These are phyloP conservation scores for Lodderomyces margitis DNA, from an alignment of 1,139 yeast genomes.

Conservation along the genomic window DNA sequence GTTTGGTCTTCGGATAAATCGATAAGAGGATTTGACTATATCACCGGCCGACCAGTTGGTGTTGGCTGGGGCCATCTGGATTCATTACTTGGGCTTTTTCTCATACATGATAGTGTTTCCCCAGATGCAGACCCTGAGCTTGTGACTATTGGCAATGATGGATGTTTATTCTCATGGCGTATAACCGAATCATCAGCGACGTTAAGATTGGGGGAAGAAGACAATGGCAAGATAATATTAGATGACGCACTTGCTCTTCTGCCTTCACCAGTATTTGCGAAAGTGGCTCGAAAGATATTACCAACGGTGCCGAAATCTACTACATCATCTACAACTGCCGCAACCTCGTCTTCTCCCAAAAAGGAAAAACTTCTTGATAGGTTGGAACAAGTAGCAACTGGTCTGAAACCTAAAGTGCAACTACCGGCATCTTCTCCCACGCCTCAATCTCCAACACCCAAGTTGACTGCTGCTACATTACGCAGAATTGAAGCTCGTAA, in stretches of 20 bases:
- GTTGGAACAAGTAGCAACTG: background rate
- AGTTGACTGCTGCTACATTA: slow-evolving; percentile 30
- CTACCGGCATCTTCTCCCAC: slow-evolving; percentile 6
- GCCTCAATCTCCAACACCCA: slow-evolving; percentile 14
- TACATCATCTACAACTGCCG: background rate
- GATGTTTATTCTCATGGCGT: slow-evolving; percentile 53
- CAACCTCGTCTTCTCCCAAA: slow-evolving; percentile 5
- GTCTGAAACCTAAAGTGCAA: background rate
- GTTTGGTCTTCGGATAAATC: slow-evolving; percentile 56
- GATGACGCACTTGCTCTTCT: background rate
- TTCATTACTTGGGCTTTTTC: slow-evolving; percentile 40
- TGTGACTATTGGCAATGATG: slow-evolving; percentile 48
- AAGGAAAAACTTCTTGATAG: background rate
- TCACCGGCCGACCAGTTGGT: slow-evolving; percentile 44
- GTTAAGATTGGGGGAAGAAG: slow-evolving; percentile 1
- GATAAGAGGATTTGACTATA: slow-evolving; percentile 46
- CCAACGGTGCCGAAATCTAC: slow-evolving; percentile 20
- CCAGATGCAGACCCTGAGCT: slow-evolving; percentile 19
- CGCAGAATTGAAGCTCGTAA: slow-evolving; percentile 28
- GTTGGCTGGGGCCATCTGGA: slow-evolving; percentile 70
- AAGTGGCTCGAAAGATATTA: slow-evolving; percentile 35
- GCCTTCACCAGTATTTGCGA: slow-evolving; percentile 22
- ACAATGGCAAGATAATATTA: background rate
- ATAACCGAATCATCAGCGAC: slow-evolving; percentile 12
- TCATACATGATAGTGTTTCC: background rate